Conservation (phyloP, 2,329 filamentous ascomycete species). For the Didymosphaeria variabile region DNA sequence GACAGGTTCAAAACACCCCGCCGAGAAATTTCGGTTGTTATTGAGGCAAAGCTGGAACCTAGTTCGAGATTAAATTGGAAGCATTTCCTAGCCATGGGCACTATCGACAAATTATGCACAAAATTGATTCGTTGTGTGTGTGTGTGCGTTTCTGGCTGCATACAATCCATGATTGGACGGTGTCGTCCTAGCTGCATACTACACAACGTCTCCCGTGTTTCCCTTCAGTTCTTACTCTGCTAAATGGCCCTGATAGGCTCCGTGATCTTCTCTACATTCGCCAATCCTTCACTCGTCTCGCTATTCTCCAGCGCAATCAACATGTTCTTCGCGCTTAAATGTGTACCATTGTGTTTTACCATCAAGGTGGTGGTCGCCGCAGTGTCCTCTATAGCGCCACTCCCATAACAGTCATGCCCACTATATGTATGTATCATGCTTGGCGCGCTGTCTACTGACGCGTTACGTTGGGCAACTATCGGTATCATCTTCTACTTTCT, state of each 20-base stretch:
- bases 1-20: no score
- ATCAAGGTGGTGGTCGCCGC: conserved; percentile 25
- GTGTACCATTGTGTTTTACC: conserved; percentile 25
- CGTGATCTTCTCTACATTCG: conserved; percentile 21
- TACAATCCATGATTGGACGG: conserved; percentile 31
- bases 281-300: conserved; percentile 18
- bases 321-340: conserved; percentile 25
- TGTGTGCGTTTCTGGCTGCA: conserved; percentile 30
- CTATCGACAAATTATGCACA: no score
- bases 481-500: conserved; percentile 27
- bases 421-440: conserved; percentile 25
- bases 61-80: conserved; percentile 29
- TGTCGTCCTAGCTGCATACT: conserved; percentile 9
- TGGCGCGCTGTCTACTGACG: conserved; percentile 11
- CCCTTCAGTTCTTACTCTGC: conserved; percentile 24
- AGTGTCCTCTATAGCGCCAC: conserved; percentile 20
- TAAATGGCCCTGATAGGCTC: conserved; percentile 20
- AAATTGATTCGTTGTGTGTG: conserved; percentile 25
- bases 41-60: conserved; percentile 28
- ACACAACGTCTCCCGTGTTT: no score
- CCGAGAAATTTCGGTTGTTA: conserved; percentile 24
- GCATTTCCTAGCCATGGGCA: conserved; percentile 25
- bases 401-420: conserved; percentile 20
- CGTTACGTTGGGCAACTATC: conserved; percentile 25
- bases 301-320: conserved; percentile 24